A percentile compares a stretch with the other conserved stretches of the same genome.
Conservation (phyloP, 148 eudicot genomes). For the Camellia lanceoleosa region DNA sequence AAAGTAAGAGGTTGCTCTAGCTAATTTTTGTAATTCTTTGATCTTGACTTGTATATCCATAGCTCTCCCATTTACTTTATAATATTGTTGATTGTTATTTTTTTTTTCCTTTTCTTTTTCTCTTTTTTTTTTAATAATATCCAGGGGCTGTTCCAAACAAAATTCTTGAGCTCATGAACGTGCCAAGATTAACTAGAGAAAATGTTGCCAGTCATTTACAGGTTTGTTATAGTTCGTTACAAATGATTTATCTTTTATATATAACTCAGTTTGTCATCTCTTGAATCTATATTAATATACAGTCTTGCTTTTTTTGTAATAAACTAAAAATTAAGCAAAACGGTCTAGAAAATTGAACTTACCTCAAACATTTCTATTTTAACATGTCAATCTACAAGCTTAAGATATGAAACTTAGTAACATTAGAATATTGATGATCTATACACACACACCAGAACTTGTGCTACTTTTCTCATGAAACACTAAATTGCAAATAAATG, state of each 20-base stretch:
- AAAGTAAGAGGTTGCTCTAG: slow-evolving; percentile 37
- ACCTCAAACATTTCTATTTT: no score
- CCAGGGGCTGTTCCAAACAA: no score
- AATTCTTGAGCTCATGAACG: no score
- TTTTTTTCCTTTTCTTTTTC: not conserved
- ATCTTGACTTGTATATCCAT: not conserved
- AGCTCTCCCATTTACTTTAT: not conserved
- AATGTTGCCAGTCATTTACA: slow-evolving; percentile 76
- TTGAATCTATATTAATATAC: not conserved
- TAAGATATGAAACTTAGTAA: no score
- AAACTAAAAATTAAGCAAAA: not conserved
- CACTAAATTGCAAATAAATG: no score
- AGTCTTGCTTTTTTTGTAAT: not conserved
- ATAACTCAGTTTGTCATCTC: not conserved
- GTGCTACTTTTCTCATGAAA: no score
- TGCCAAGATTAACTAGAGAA: slow-evolving; percentile 45
- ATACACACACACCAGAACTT: no score
- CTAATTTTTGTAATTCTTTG: not conserved
- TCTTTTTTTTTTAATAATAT: no score
- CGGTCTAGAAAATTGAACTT: no score
- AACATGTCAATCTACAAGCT: no score
- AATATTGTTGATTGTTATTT: not conserved
- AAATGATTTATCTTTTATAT: not conserved
- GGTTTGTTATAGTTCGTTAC: slow-evolving; percentile 24
- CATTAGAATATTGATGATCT: no score